Conservation (phyloP, 1,284 basidiomycete species). For the Phylloboletellus chloephorus region DNA sequence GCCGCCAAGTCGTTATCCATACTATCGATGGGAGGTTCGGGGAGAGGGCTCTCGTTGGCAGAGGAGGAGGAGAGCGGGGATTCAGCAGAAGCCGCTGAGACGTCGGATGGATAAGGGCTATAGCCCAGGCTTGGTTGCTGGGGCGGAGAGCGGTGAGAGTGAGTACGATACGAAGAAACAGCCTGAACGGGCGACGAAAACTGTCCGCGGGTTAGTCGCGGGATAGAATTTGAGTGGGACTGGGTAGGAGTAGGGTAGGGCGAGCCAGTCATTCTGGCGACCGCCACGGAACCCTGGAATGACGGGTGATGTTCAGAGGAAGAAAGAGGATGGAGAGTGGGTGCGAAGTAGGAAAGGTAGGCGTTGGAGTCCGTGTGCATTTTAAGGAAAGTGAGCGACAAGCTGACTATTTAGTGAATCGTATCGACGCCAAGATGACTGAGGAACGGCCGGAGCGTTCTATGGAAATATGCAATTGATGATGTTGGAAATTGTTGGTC, state of each 20-base stretch:
- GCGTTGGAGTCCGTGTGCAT: slow-evolving; percentile 24
- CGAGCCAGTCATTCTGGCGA: slow-evolving; percentile 23
- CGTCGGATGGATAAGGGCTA: slow-evolving; percentile 30
- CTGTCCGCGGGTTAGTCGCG: slow-evolving; percentile 17
- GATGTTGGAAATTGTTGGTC: slow-evolving; percentile 32
- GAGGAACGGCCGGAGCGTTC: slow-evolving; percentile 29
- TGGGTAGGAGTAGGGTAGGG: slow-evolving; percentile 22
- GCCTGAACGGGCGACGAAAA: slow-evolving; percentile 18
- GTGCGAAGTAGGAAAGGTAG: slow-evolving; percentile 22
- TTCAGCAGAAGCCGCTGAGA: slow-evolving; percentile 29
- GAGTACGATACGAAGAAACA: slow-evolving; percentile 21
- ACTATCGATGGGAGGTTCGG: slow-evolving; percentile 30
- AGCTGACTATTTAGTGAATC: slow-evolving; percentile 17
- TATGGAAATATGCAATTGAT: slow-evolving; percentile 34
- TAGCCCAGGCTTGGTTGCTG: slow-evolving; percentile 21
- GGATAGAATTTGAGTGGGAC: slow-evolving; percentile 15
- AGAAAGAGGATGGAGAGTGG: slow-evolving; percentile 15
- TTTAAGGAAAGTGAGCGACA: slow-evolving; percentile 25
- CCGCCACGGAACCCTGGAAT: slow-evolving; percentile 8
- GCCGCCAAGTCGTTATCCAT: slow-evolving; percentile 28
- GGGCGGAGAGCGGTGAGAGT: slow-evolving; percentile 18
- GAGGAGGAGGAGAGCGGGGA: slow-evolving; percentile 32
- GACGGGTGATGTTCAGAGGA: slow-evolving; percentile 10
- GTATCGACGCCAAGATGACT: slow-evolving; percentile 24
- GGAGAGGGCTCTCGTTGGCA: slow-evolving; percentile 32